phyloP scores from a whole-genome alignment of 805 yeast species.

The Yarrowia deformans region DNA sequence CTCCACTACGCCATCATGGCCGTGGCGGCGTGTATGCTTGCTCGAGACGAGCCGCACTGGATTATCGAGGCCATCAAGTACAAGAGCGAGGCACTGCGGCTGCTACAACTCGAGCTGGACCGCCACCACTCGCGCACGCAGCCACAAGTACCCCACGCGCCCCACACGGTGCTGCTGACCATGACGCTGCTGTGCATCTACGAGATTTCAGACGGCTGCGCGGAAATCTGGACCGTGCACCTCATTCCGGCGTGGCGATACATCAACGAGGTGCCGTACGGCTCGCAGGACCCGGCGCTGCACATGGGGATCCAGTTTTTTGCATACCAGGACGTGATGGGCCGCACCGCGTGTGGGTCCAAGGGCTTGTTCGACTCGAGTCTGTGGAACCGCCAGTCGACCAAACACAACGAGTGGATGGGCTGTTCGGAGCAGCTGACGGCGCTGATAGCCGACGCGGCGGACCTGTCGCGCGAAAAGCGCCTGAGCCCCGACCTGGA shows the following conservation, averaged over 20 bases:
- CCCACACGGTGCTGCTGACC: constrained; percentile 26
- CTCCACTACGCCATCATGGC: constrained; percentile 32
- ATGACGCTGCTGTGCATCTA: constrained; percentile 29
- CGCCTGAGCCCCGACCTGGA: constrained; percentile 35
- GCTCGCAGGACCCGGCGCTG: constrained; percentile 29
- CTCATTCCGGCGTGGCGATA: constrained; percentile 35
- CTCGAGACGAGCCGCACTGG: constrained; percentile 29
- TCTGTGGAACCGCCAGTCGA: constrained; percentile 32
- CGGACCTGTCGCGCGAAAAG: constrained; percentile 18
- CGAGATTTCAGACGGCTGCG: constrained; percentile 22
- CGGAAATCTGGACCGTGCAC: constrained; percentile 32
- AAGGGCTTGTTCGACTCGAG: constrained; percentile 28
- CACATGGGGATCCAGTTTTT: constrained; percentile 36
- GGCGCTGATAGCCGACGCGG: constrained; percentile 23
- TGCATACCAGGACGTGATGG: constrained; percentile 38
- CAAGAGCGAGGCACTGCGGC: constrained; percentile 26
- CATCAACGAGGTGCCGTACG: constrained; percentile 33
- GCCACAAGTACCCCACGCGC: constrained; percentile 2
- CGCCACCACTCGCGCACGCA: constrained; percentile 24
- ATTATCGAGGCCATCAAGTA: constrained; percentile 36
- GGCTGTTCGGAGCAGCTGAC: constrained; percentile 34
- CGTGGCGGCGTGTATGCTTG: constrained; percentile 22
- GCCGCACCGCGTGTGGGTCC: constrained; percentile 30
- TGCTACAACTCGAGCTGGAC: constrained; percentile 31
- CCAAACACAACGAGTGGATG: constrained; percentile 35